A percentile compares a stretch with the other conserved stretches of the same genome.
Conservation (phyloP, 2,329 filamentous ascomycete species). For the Neofusicoccum parvum region DNA sequence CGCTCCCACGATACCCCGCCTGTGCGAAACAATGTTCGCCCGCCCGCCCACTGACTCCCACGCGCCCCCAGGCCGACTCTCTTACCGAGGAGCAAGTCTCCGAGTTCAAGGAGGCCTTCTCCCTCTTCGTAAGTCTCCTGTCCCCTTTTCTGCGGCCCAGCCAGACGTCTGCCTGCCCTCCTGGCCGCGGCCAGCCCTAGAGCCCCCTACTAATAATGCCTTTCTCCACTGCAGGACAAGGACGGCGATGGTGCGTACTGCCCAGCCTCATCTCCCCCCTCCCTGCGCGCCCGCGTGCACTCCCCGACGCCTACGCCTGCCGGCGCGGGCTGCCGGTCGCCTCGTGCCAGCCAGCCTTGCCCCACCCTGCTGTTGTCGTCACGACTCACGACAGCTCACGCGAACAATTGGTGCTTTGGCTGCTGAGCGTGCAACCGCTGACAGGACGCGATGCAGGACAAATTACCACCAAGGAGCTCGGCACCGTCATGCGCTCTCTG, state of each 20-base stretch:
- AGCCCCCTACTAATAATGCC: conserved; percentile 30
- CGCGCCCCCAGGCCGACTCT: conserved; percentile 76
- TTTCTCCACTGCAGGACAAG: conserved; percentile 51
- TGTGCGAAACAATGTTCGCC: conserved; percentile 26
- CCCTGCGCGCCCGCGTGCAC: background rate
- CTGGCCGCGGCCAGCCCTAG: conserved; percentile 23
- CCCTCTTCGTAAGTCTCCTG: conserved; percentile 84
- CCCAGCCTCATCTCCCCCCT: background rate
- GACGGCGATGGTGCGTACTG: conserved; percentile 56
- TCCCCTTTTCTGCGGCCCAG: conserved; percentile 26
- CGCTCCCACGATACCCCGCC: conserved; percentile 35
- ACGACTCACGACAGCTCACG: conserved; percentile 15
- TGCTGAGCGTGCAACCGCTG: background rate
- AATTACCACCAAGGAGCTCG: conserved; percentile 66
- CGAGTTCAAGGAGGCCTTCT: conserved; percentile 99
- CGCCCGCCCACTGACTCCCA: conserved; percentile 11
- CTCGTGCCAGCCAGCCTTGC: conserved; percentile 16
- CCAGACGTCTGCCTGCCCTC: conserved; percentile 3
- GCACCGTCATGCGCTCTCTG: conserved; percentile 65
- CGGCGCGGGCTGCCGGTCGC: conserved; percentile 3
- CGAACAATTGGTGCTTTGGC: conserved; percentile 13
- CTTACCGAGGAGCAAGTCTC: conserved; percentile 99
- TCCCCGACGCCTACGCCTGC: background rate
- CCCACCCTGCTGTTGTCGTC: background rate
- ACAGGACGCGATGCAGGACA: conserved; percentile 50